These are phyloP conservation scores for Populus hybrid DNA, from an alignment of 441 rosid species.

Conservation along the genomic window DNA sequence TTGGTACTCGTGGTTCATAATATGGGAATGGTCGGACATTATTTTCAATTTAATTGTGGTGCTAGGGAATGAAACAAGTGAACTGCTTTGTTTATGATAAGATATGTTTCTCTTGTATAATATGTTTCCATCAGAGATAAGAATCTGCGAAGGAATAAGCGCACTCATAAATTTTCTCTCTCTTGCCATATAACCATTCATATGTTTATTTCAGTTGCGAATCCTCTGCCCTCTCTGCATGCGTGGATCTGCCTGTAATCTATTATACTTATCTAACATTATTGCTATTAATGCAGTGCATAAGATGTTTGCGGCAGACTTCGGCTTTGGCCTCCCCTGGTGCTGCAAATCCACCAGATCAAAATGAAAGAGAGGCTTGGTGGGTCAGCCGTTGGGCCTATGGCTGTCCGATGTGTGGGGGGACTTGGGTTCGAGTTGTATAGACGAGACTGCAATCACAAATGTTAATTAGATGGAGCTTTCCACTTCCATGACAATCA, in stretches of 20 bases:
- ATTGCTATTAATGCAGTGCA: conserved; percentile 58
- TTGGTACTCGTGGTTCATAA: not conserved
- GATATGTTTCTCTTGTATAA: too few species aligned
- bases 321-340: conserved; percentile 79
- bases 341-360: conserved; percentile 46
- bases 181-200: not conserved
- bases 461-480: not conserved
- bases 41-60: not conserved
- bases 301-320: conserved; percentile 97
- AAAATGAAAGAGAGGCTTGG: conserved; percentile 73
- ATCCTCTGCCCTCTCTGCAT: not conserved
- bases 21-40: not conserved
- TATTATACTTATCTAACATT: not conserved
- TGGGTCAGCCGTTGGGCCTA: conserved; percentile 99
- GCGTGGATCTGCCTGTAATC: not conserved
- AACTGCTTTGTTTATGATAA: too few species aligned
- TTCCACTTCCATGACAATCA: not conserved
- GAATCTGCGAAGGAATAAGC: too few species aligned
- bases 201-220: not conserved
- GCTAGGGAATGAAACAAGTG: too few species aligned
- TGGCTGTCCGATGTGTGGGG: conserved; percentile 99
- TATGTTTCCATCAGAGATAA: too few species aligned
- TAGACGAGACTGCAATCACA: conserved; percentile 25
- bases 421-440: conserved; percentile 97
- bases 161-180: not conserved